Evolutionary conservation across 2,329 filamentous ascomycete genomes (phyloP).

Genomic region (Penicillium polonicum): DNA sequence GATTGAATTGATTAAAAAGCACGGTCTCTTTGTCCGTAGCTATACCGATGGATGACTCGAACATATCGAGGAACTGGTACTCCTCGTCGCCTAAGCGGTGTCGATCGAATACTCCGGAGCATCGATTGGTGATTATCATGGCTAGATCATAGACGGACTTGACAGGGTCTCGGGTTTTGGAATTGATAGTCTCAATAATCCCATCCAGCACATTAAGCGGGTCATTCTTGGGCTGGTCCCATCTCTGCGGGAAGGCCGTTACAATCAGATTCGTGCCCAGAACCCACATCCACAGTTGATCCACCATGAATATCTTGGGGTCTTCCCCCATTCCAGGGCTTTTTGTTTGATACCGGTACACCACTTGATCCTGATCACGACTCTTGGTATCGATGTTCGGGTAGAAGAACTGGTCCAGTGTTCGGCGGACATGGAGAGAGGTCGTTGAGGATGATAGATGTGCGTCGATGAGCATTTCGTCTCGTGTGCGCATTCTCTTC

Average conservation of each 20-base stretch:
- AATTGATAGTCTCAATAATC: conserved; percentile 64
- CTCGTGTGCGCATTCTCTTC: conserved; percentile 34
- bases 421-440: conserved; percentile 57
- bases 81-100: conserved; percentile 58
- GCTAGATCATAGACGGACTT: conserved; percentile 63
- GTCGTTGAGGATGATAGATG: conserved; percentile 38
- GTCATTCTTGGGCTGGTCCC: conserved; percentile 59
- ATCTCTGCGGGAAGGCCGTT: conserved; percentile 41
- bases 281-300: conserved; percentile 67
- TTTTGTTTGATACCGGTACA: conserved; percentile 58
- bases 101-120: conserved; percentile 61
- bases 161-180: conserved; percentile 60
- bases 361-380: conserved; percentile 63
- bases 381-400: conserved; percentile 58
- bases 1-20: conserved; percentile 61
- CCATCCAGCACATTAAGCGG: conserved; percentile 61
- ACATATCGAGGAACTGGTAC: conserved; percentile 67
- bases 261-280: conserved; percentile 59
- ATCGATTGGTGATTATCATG: conserved; percentile 60
- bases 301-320: conserved; percentile 66
- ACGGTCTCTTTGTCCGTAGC: conserved; percentile 55
- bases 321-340: conserved; percentile 40
- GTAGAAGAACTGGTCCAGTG: conserved; percentile 66
- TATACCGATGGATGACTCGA: conserved; percentile 61
- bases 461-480: conserved; percentile 39